These are phyloP conservation scores for Aphanocladium album DNA, from an alignment of 2,329 filamentous ascomycete genomes.

Conservation along the genomic window DNA sequence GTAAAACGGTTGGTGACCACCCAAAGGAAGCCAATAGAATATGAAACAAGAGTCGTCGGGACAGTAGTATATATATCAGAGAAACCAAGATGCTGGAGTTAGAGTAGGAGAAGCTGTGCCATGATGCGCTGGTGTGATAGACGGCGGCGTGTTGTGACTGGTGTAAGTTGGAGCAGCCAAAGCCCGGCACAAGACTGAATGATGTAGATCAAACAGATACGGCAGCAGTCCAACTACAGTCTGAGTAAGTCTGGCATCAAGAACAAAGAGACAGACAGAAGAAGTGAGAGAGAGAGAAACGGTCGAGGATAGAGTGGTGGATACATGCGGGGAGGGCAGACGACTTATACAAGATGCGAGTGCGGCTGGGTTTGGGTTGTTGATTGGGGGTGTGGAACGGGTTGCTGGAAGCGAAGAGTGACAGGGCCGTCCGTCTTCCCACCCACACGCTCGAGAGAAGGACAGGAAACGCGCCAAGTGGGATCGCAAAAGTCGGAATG, in stretches of 20 bases:
- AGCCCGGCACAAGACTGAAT: constrained; percentile 1
- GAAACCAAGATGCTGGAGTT: background rate
- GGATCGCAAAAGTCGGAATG: background rate
- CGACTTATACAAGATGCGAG: constrained; percentile 13
- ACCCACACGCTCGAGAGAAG: background rate
- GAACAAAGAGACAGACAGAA: background rate
- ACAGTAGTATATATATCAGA: background rate
- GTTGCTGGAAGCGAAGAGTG: background rate
- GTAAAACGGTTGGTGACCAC: background rate
- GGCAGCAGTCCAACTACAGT: background rate
- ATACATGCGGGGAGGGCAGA: constrained; percentile 12
- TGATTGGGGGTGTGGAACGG: background rate
- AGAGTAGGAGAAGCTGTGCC: background rate
- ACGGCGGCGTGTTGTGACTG: background rate
- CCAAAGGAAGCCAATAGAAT: background rate
- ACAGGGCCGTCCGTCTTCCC: background rate
- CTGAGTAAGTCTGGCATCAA: background rate
- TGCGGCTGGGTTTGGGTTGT: constrained; percentile 12
- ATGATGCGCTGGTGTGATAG: background rate
- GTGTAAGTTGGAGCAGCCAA: background rate
- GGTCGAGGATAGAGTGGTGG: constrained; percentile 8
- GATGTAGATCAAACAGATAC: constrained; percentile 5
- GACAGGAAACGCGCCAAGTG: constrained; percentile 6
- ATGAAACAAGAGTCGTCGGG: background rate
- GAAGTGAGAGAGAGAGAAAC: background rate